Evolutionary conservation across 164 flowering plant species (phyloP).

Genomic region (Kalanchoe fedtschenkoi): DNA sequence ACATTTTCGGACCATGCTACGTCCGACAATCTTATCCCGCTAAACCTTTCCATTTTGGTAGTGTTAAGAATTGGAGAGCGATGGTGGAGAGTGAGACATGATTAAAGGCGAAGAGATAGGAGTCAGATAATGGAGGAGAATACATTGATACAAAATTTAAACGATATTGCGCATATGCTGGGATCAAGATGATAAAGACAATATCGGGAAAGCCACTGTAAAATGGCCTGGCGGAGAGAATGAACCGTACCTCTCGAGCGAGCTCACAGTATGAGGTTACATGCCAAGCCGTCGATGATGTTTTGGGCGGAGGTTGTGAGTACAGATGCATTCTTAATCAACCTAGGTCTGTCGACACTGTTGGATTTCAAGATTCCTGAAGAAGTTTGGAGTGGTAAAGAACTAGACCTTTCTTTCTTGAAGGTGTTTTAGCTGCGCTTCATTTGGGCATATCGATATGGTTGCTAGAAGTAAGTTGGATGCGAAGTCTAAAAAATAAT

Average conservation of each 20-base stretch:
- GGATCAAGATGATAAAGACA: background rate
- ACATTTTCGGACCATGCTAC: too few species aligned
- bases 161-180: background rate
- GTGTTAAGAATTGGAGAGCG: conserved; percentile 2
- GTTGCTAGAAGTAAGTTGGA: too few species aligned
- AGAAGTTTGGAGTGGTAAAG: too few species aligned
- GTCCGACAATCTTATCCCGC: too few species aligned
- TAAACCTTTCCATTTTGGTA: too few species aligned
- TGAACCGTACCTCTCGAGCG: background rate
- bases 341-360: too few species aligned
- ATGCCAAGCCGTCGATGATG: background rate
- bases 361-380: too few species aligned
- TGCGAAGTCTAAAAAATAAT: too few species aligned
- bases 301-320: background rate
- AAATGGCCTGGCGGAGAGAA: conserved; percentile 4
- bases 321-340: too few species aligned
- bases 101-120: background rate
- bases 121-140: conserved; percentile 2
- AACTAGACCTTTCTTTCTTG: too few species aligned
- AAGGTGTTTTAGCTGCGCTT: too few species aligned
- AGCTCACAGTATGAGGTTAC: conserved; percentile 7
- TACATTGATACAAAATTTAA: background rate
- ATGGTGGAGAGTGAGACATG: background rate
- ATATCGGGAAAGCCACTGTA: background rate
- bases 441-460: too few species aligned